Evolutionary conservation across 2,329 filamentous ascomycete genomes (phyloP), one percentile per base, ranked within the genome.

Genomic region (Orbilia quercus): DNA sequence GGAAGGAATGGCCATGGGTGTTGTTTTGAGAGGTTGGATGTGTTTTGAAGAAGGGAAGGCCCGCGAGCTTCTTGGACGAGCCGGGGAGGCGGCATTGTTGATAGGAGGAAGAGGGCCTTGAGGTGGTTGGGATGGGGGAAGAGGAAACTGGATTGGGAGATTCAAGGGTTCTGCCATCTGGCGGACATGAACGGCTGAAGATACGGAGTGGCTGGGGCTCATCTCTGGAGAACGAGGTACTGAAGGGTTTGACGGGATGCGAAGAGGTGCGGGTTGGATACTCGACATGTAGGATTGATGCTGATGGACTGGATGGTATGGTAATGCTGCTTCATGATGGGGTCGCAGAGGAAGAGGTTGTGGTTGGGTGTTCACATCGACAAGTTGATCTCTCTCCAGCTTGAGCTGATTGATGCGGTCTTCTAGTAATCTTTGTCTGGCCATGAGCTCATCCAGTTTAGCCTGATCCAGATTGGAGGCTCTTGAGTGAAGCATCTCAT

Each of bases 331-430:
- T 28, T 66, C 54, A 28, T 66, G 60, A 22, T 73, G 60, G 31
- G 60, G 25, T 18, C 59, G 65, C 7, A 66, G 51, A 18, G 60
- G 54, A 31, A 65, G 60, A 20, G 42, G 59, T 16, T 51, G 45
- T 4, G 51, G 51, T 40, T 47, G 51, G 9, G 18, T 44, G 34
- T 69, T 69, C 3, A 60, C 34, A 42, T 74, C 70, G n/a, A 74
- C 25, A 14, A 74, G 70, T 18, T 67, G 63, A 28, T 74, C 64
- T 44, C 70, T 48, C 23, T 74, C 63, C 34, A 69, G 9, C 55
- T 69, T 69, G 12, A 74, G 44, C 18, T 74, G 70, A 25, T 74
- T 67, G 63, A 74, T 74, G 11, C 51, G 54, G 23, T 74, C 70
- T 25, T 74, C 70, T 9, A 74, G 70, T 34, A 69, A 23, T 53